These are phyloP conservation scores for Tolypocladium inflatum DNA, from an alignment of 2,329 filamentous ascomycete genomes.

Conservation along the genomic window DNA sequence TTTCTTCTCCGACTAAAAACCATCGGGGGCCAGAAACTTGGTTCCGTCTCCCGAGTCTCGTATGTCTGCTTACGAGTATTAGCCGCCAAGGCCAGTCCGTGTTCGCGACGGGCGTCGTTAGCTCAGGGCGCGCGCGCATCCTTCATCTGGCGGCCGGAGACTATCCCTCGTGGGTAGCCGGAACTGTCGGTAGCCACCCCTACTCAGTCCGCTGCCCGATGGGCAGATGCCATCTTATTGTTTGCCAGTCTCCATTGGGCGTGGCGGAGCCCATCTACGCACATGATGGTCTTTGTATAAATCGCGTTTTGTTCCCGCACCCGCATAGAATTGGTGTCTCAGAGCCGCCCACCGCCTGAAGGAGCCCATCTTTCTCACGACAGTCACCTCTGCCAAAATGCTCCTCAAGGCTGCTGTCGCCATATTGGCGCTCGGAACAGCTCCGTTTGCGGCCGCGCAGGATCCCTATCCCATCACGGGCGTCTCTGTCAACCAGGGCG, in stretches of 20 bases:
- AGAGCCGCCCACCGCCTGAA: neutral
- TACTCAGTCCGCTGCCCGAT: neutral
- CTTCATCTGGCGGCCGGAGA: neutral
- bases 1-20: neutral
- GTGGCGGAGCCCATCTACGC: neutral
- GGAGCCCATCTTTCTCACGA: neutral
- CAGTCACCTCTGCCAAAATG: neutral
- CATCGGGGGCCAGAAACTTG: neutral
- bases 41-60: neutral
- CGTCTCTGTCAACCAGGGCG: neutral
- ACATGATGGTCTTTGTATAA: neutral
- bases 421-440: neutral
- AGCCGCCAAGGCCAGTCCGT: neutral
- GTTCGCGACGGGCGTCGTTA: neutral
- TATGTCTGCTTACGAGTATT: neutral
- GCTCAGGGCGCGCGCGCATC: neutral
- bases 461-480: conserved; percentile 3
- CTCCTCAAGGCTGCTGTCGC: conserved; percentile 5
- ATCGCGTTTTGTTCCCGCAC: neutral
- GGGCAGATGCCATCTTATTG: neutral
- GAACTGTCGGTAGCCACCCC: neutral
- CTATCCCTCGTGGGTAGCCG: neutral
- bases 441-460: neutral
- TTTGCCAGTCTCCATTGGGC: neutral
- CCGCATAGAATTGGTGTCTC: neutral